A percentile compares a stretch with the other conserved stretches of the same genome.
phyloP scores from a whole-genome alignment of 2,329 filamentous ascomycete species.

The Bimuria novae-zelandiae region DNA sequence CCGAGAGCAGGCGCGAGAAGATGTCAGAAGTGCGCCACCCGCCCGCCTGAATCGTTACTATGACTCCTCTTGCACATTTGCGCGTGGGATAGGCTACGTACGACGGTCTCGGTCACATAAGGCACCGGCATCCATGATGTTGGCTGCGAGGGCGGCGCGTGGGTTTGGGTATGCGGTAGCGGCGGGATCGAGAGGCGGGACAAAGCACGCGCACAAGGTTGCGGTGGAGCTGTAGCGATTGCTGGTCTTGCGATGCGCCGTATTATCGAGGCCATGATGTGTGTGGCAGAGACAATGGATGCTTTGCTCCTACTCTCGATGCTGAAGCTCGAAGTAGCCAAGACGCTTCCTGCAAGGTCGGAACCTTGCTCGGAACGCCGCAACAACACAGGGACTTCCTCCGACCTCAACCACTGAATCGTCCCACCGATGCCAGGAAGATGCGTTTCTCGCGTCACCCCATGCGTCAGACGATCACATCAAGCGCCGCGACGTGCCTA shows the following conservation, averaged over 20 bases:
- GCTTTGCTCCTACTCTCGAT: background rate
- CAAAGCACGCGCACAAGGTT: constrained; percentile 29
- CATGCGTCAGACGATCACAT: constrained; percentile 24
- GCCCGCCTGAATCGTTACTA: constrained; percentile 51
- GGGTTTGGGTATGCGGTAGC: constrained; percentile 14
- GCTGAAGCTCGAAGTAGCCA: constrained; percentile 14
- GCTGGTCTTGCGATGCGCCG: constrained; percentile 28
- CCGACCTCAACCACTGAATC: background rate
- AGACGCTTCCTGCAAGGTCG: constrained; percentile 23
- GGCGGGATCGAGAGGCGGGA: constrained; percentile 22
- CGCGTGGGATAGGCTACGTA: constrained; percentile 28
- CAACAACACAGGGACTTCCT: too few relatives aligned
- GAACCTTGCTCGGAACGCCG: constrained; percentile 17
- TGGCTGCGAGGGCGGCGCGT: constrained; percentile 28
- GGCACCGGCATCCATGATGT: constrained; percentile 53
- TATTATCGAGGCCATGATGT: constrained; percentile 40
- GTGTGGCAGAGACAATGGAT: constrained; percentile 12
- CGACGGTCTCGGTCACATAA: constrained; percentile 56
- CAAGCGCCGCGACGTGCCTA: constrained; percentile 17
- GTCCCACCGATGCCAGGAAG: constrained; percentile 35
- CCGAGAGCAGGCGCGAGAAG: constrained; percentile 58
- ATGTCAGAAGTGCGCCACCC: constrained; percentile 58
- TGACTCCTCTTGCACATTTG: background rate
- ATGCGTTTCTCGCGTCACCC: constrained; percentile 21
- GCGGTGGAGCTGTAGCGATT: constrained; percentile 12